These are phyloP conservation scores for Apiospora pterosperma DNA, from an alignment of 2,329 filamentous ascomycete genomes.

Conservation along the genomic window DNA sequence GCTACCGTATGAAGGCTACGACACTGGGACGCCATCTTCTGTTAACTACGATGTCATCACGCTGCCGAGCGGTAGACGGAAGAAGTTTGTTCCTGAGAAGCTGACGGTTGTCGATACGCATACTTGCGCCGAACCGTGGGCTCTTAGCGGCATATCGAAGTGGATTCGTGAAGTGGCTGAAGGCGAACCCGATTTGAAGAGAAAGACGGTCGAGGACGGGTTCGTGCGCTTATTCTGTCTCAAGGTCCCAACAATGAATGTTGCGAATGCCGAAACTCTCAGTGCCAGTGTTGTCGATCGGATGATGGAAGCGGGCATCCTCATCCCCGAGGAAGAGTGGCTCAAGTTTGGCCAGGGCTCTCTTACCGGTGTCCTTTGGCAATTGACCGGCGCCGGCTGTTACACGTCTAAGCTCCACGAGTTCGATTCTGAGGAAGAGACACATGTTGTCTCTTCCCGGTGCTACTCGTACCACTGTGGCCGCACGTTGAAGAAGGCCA, in stretches of 20 bases:
- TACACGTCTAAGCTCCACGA: conserved; percentile 85
- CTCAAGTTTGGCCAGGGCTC: conserved; percentile 81
- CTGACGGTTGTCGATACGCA: conserved; percentile 77
- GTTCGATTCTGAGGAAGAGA: conserved; percentile 34
- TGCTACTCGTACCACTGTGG: conserved; percentile 96
- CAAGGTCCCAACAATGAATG: conserved; percentile 98
- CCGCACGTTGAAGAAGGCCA: conserved; percentile 90
- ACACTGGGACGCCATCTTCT: conserved; percentile 48
- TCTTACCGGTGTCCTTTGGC: conserved; percentile 88
- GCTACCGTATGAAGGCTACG: conserved; percentile 53
- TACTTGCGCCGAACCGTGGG: conserved; percentile 88
- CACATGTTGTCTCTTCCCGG: conserved; percentile 59
- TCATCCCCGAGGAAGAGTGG: conserved; percentile 94
- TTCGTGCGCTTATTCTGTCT: conserved; percentile 85
- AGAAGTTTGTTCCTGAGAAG: conserved; percentile 83
- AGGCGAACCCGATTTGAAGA: conserved; percentile 82
- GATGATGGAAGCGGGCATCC: conserved; percentile 75
- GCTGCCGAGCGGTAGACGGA: conserved; percentile 73
- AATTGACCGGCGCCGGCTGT: conserved; percentile 86
- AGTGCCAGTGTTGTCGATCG: conserved; percentile 72
- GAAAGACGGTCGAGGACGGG: conserved; percentile 81
- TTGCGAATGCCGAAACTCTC: conserved; percentile 88
- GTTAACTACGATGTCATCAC: conserved; percentile 80
- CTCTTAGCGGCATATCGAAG: conserved; percentile 76
- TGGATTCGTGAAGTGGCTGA: conserved; percentile 92